phyloP scores from a whole-genome alignment of 805 yeast genomes.

The Candida coquimbonensis region DNA sequence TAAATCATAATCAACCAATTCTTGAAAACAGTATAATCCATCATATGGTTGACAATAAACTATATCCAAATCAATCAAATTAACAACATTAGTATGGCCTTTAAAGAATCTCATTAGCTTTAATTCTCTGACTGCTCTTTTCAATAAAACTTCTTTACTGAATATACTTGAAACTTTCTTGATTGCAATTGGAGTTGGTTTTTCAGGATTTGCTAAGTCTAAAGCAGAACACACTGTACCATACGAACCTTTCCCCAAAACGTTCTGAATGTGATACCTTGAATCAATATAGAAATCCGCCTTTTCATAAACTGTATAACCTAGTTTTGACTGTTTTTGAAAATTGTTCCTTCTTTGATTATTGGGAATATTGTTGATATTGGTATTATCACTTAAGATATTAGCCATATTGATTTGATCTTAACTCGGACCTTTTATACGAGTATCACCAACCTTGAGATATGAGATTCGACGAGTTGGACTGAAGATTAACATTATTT shows the following conservation, averaged over 20 bases:
- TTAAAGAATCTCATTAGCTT: slow-evolving; percentile 73
- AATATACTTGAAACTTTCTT: slow-evolving; percentile 75
- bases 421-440: neutral
- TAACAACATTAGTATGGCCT: slow-evolving; percentile 78
- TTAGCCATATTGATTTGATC: slow-evolving; percentile 2
- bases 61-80: slow-evolving; percentile 67
- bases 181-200: slow-evolving; percentile 50
- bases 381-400: slow-evolving; percentile 7
- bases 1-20: slow-evolving; percentile 74
- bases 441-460: neutral
- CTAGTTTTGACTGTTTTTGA: slow-evolving; percentile 12
- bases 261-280: slow-evolving; percentile 48
- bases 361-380: slow-evolving; percentile 6
- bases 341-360: neutral
- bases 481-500: too few species aligned
- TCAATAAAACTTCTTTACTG: slow-evolving; percentile 55
- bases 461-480: too few species aligned
- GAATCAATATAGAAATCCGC: slow-evolving; percentile 57
- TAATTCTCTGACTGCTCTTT: slow-evolving; percentile 79
- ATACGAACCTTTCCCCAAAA: slow-evolving; percentile 80
- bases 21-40: slow-evolving; percentile 87
- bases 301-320: slow-evolving; percentile 37
- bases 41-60: slow-evolving; percentile 61
- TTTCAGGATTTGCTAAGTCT: slow-evolving; percentile 33
- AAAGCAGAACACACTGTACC: slow-evolving; percentile 78